Base-by-base conservation (phyloP, 768 basidiomycete species). In the Hygrocybe coccinea region DNA sequence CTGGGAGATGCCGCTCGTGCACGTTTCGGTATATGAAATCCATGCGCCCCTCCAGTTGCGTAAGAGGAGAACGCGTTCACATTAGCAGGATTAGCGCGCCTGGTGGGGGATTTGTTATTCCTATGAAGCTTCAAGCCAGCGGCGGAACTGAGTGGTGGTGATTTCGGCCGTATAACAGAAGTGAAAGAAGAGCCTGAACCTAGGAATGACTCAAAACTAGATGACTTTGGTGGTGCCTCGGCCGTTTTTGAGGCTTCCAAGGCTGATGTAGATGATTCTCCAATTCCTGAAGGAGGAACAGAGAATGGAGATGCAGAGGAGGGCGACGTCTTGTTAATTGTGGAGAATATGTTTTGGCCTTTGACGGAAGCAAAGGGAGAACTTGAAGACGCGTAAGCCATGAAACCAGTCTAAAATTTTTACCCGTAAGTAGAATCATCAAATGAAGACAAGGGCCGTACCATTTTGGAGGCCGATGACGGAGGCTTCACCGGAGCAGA, bases 361-460 rank as follows among this genome's bases (percentile, higher is more conserved):
- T 85, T 88, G 64, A 87, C 82, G 46, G 79, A 69, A 12, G 86
- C 83, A 62, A 91, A 91, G 4, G 89, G 88, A 2, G 89, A 90
- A 54, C 75, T 78, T 10, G 81, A 73, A 2, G 87, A 85, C 11
- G 89, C 88, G 62, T 89, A 91, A 2, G 87, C 85, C 79, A 85
- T 84, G 68, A 91, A 91, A 22, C 89, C 89, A 52, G 80, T 73
- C 86, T 87, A 52, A 44, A 51, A 55, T 25, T 24, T 17, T 50
- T 45, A 39, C 57, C 53, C 49, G 48, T 47, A 29, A 37, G 12
- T 52, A 56, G 29, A 7, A 60, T 49, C 49, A 53, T 48, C 58
- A 47, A 56, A 59, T 52, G 56, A 55, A 36, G 56, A 53, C 21
- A n/a, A 49, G n/a, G 46, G 35, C 74, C 79, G 56, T 60, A 84